These are phyloP conservation scores for Tylopilus subfusipes DNA, from an alignment of 768 basidiomycete genomes.

Conservation along the genomic window DNA sequence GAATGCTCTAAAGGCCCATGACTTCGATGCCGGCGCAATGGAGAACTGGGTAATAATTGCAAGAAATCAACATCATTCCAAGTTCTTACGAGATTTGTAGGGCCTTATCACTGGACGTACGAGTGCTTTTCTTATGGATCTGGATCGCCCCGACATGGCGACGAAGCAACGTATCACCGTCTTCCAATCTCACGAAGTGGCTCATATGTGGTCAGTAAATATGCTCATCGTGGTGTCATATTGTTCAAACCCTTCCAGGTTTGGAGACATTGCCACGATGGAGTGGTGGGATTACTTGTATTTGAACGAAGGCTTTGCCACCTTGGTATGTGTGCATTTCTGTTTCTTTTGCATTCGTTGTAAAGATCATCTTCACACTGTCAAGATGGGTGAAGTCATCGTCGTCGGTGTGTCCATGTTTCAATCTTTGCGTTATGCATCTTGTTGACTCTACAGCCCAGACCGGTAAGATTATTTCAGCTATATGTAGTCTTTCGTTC, in stretches of 20 bases:
- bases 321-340: conserved; percentile 50
- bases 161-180: conserved; percentile 78
- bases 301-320: conserved; percentile 87
- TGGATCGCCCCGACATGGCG: conserved; percentile 63
- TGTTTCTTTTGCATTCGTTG: background rate
- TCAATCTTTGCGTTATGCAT: background rate
- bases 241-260: conserved; percentile 44
- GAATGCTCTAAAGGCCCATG: conserved; percentile 50
- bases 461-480: conserved; percentile 47
- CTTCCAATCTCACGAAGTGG: conserved; percentile 83
- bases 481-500: background rate
- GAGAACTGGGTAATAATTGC: conserved; percentile 69
- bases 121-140: conserved; percentile 73
- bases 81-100: conserved; percentile 27
- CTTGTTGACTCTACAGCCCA: conserved; percentile 24
- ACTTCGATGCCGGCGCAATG: conserved; percentile 92
- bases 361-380: conserved; percentile 1
- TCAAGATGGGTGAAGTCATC: conserved; percentile 84
- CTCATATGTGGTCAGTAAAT: conserved; percentile 66
- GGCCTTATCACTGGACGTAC: conserved; percentile 90
- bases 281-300: conserved; percentile 88
- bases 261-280: conserved; percentile 93
- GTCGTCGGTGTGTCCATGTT: conserved; percentile 60
- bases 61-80: background rate
- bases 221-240: background rate